Evolutionary conservation across 2,329 filamentous ascomycete genomes (phyloP).

Genomic region (Chaetomiaceae sp.): DNA sequence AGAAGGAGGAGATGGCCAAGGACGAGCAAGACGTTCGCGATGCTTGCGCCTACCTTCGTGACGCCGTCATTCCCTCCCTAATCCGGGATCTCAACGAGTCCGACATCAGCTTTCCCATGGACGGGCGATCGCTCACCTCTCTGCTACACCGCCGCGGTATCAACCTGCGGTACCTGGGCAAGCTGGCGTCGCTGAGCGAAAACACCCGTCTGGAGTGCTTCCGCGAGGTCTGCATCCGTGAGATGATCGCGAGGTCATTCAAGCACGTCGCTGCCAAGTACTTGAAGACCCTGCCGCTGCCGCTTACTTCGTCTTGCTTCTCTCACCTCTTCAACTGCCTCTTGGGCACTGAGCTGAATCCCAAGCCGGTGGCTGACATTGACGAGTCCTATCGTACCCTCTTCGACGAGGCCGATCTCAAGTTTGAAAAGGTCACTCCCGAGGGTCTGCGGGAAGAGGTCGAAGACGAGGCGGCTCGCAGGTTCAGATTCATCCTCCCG

Average conservation of each 20-base stretch:
- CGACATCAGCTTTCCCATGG: constrained; percentile 97
- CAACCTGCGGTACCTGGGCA: constrained; percentile 93
- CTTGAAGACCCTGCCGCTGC: constrained; percentile 71
- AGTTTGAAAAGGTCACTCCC: constrained; percentile 75
- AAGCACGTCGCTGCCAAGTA: constrained; percentile 84
- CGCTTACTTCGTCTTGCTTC: constrained; percentile 74
- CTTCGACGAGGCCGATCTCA: constrained; percentile 77
- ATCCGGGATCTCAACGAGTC: constrained; percentile 84
- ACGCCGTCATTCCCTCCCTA: constrained; percentile 77
- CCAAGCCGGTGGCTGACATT: constrained; percentile 71
- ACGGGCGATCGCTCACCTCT: constrained; percentile 83
- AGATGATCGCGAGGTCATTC: constrained; percentile 93
- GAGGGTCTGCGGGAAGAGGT: constrained; percentile 66
- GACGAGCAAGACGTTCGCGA: constrained; percentile 87
- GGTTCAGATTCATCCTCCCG: constrained; percentile 73
- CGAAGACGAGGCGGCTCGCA: constrained; percentile 62
- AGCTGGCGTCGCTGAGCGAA: constrained; percentile 66
- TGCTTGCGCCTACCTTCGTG: constrained; percentile 72
- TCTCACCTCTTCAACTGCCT: constrained; percentile 92
- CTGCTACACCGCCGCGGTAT: constrained; percentile 95
- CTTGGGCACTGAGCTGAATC: constrained; percentile 70
- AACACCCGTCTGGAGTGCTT: constrained; percentile 73
- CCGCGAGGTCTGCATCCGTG: constrained; percentile 72
- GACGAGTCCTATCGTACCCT: constrained; percentile 69
- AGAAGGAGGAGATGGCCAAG: constrained; percentile 74